Conservation (phyloP, 768 basidiomycete species). For the Leucocoprinus birnbaumii region DNA sequence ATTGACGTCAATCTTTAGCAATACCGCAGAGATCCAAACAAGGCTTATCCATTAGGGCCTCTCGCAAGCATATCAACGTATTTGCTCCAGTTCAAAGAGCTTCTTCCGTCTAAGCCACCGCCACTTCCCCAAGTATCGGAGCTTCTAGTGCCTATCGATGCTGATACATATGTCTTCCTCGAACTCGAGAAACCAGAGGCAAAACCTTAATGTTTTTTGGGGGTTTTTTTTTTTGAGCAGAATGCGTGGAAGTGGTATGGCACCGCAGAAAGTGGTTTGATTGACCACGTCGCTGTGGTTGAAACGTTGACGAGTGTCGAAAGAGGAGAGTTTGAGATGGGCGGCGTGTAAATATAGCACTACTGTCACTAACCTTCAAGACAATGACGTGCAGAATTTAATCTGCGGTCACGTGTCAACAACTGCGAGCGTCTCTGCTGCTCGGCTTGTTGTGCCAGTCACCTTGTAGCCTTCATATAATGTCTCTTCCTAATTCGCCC, state of each 20-base stretch:
- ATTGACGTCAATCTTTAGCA: constrained; percentile 46
- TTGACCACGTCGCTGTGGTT: constrained; percentile 38
- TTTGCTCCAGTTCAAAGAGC: constrained; percentile 12
- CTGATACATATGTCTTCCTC: constrained; percentile 74
- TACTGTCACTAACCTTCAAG: not conserved
- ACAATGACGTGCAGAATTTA: not conserved
- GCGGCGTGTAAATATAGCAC: not conserved
- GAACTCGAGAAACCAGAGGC: constrained; percentile 44
- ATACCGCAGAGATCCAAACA: constrained; percentile 57
- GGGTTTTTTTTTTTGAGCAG: constrained; percentile 72
- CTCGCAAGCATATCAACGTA: constrained; percentile 32
- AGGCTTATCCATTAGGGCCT: constrained; percentile 52
- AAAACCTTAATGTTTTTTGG: constrained; percentile 77
- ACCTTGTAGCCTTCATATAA: constrained; percentile 10
- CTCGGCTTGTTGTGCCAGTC: too few relatives aligned
- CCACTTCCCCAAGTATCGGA: constrained; percentile 35
- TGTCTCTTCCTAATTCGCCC: constrained; percentile 13
- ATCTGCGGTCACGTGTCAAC: not conserved
- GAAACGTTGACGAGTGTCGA: constrained; percentile 49
- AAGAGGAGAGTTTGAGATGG: constrained; percentile 35
- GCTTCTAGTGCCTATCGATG: constrained; percentile 35
- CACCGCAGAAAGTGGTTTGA: constrained; percentile 24
- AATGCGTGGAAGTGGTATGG: constrained; percentile 82
- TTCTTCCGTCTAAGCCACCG: constrained; percentile 41
- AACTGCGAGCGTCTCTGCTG: too few relatives aligned